These are phyloP conservation scores for Suhomyces guaymorum DNA, from an alignment of 1,139 yeast species.

Conservation along the genomic window DNA sequence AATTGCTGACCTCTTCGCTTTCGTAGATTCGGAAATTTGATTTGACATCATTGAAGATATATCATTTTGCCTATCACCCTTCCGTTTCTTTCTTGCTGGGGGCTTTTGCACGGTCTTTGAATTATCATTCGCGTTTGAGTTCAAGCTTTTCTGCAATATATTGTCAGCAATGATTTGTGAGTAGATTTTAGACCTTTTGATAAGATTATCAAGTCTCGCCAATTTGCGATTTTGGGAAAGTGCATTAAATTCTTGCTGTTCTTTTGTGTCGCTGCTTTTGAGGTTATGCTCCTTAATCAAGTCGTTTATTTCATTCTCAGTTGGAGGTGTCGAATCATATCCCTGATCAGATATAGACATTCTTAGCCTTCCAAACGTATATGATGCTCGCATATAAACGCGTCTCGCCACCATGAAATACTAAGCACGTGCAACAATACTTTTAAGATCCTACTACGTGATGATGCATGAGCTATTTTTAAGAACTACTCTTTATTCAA, in stretches of 20 bases:
- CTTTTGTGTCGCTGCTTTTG: slow-evolving; percentile 19
- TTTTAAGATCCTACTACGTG: no score
- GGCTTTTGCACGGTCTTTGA: slow-evolving; percentile 11
- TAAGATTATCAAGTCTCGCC: slow-evolving; percentile 65
- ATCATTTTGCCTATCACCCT: slow-evolving; percentile 18
- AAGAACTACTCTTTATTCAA: no score
- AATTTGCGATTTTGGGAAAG: slow-evolving; percentile 50
- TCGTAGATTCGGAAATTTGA: slow-evolving; percentile 23
- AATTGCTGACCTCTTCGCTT: slow-evolving; percentile 24
- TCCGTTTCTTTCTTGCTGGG: slow-evolving; percentile 21
- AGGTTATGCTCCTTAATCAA: slow-evolving; percentile 2
- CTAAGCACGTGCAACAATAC: no score
- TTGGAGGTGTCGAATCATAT: slow-evolving; percentile 7
- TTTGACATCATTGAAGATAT: slow-evolving; percentile 28
- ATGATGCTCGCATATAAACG: no score
- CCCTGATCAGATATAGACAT: no score
- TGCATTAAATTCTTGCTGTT: slow-evolving; percentile 42
- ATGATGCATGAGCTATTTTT: no score
- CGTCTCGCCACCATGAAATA: no score
- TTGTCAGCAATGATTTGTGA: slow-evolving; percentile 82
- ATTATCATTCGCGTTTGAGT: slow-evolving; percentile 21
- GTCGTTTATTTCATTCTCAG: slow-evolving; percentile 3
- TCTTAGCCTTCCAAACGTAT: no score
- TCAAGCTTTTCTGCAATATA: slow-evolving; percentile 50
- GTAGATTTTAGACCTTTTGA: slow-evolving; percentile 80